Percentiles rank a stretch among this genome's conserved stretches.
phyloP scores from a whole-genome alignment of 192 early-diverging fungal genomes.

The Coemansia aciculifera region DNA sequence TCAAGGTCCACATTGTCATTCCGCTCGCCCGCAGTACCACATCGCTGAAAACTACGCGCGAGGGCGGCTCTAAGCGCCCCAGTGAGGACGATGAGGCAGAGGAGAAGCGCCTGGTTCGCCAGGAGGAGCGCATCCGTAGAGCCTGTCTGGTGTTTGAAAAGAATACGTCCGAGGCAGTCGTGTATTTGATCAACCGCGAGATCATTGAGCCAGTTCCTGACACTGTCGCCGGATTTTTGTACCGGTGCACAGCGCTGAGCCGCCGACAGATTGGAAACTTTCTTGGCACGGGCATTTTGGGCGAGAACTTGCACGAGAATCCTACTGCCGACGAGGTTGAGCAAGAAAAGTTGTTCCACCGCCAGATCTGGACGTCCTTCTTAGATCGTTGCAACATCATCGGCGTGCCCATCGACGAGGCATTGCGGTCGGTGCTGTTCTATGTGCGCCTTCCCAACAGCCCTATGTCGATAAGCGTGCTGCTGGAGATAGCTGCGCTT shows the following conservation, averaged over 20 bases:
- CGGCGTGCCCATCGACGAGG: conserved; percentile 54
- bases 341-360: conserved; percentile 52
- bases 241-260: conserved; percentile 55
- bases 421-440: conserved; percentile 52
- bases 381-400: conserved; percentile 51
- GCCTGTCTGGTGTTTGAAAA: conserved; percentile 53
- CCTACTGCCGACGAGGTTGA: conserved; percentile 49
- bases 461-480: conserved; percentile 37
- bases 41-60: conserved; percentile 35
- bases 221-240: conserved; percentile 48
- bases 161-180: conserved; percentile 51
- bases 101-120: conserved; percentile 40
- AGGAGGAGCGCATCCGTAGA: conserved; percentile 51
- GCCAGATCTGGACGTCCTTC: conserved; percentile 49
- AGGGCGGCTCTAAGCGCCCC: conserved; percentile 42
- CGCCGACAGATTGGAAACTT: conserved; percentile 52
- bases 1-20: conserved; percentile 44
- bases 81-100: conserved; percentile 50
- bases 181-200: conserved; percentile 52
- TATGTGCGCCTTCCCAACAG: conserved; percentile 51
- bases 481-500: conserved; percentile 50
- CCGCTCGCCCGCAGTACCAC: conserved; percentile 32
- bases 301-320: conserved; percentile 51
- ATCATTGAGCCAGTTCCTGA: conserved; percentile 44
- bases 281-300: conserved; percentile 48